These are phyloP conservation scores for Pseudogymnoascus sp. DNA, from an alignment of 2,329 filamentous ascomycete species.

Conservation along the genomic window DNA sequence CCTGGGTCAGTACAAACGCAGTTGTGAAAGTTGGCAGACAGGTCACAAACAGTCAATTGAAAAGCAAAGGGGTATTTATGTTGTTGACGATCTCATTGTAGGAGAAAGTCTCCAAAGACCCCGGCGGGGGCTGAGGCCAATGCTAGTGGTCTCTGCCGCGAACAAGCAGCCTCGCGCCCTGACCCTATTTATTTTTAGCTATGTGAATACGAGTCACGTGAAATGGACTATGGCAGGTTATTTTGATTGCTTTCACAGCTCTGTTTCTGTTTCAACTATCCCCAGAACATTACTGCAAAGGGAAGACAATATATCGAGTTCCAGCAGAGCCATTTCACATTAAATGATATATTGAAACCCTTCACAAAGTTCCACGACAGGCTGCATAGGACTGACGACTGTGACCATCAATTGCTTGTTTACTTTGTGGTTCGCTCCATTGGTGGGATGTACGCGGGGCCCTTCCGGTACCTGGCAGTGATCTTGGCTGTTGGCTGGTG, in stretches of 20 bases:
- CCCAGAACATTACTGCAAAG: not conserved
- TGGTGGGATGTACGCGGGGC: not conserved
- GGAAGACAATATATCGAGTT: not conserved
- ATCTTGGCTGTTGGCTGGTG: not conserved
- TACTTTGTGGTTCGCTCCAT: not conserved
- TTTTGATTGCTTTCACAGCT: not conserved
- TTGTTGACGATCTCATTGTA: not conserved
- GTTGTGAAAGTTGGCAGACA: not conserved
- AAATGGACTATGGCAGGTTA: not conserved
- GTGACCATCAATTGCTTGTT: not conserved
- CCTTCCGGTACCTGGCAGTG: constrained; percentile 1
- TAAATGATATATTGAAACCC: not conserved
- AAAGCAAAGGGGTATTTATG: not conserved
- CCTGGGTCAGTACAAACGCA: not conserved
- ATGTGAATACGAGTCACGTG: constrained; percentile 1
- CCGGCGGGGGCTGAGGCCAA: not conserved
- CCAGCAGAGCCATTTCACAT: not conserved
- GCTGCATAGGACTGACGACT: not conserved
- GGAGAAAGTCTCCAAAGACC: not conserved
- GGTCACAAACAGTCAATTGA: not conserved
- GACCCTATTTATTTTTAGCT: constrained; percentile 2
- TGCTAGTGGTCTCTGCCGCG: constrained; percentile 4
- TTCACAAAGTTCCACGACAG: not conserved
- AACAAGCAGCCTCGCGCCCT: constrained; percentile 5
- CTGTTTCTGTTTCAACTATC: not conserved